Conservation (phyloP, 352 stramenopile species). For the Saprolegnia diclina region DNA sequence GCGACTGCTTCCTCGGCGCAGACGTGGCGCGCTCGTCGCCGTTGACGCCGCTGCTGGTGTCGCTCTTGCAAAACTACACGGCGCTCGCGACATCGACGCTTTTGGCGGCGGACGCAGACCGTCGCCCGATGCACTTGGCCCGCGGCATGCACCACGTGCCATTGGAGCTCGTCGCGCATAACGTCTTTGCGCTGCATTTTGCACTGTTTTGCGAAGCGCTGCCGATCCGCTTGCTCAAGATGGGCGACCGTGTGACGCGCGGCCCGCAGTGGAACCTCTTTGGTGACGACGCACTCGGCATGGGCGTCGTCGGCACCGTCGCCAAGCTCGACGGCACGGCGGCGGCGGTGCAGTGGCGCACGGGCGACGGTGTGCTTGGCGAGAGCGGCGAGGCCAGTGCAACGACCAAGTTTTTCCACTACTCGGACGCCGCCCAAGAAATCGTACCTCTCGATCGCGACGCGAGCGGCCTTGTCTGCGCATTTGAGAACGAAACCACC, state of each 20-base stretch:
- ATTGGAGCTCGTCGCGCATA: neutral
- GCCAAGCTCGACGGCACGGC: neutral
- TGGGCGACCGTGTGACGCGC: slow-evolving; percentile 1
- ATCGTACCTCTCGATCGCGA: slow-evolving; percentile 54
- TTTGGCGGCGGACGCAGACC: neutral
- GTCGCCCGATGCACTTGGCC: neutral
- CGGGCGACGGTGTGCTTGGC: neutral
- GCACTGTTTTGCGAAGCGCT: neutral
- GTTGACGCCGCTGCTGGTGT: neutral
- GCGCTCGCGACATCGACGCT: neutral
- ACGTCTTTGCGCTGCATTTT: slow-evolving; percentile 3
- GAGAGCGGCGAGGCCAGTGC: neutral
- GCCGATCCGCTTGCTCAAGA: neutral
- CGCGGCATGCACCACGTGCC: neutral
- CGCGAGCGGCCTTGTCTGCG: slow-evolving; percentile 34
- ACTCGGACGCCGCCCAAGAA: slow-evolving; percentile 28
- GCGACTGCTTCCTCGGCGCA: slow-evolving; percentile 47
- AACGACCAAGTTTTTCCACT: neutral
- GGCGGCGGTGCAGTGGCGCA: neutral
- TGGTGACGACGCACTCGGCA: neutral
- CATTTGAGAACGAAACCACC: neutral
- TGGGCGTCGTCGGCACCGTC: neutral
- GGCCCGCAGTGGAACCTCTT: neutral
- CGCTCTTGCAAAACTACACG: neutral
- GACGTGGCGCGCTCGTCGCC: neutral